Evolutionary conservation across 2,329 filamentous ascomycete genomes (phyloP), one percentile per base, ranked within the genome.

Genomic region (Talaromyces sp.): DNA sequence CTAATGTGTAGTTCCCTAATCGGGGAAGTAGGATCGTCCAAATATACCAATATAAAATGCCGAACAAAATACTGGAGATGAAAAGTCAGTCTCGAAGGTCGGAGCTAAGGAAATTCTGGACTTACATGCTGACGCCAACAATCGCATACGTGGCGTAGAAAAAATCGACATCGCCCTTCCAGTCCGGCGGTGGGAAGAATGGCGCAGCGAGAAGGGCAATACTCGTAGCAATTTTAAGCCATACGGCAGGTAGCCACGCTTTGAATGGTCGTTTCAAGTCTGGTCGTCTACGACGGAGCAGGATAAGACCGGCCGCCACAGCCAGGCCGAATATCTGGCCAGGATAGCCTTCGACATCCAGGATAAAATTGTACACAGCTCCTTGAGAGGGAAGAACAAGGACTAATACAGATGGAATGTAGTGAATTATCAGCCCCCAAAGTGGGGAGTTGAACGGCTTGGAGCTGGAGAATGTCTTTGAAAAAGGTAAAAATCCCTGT

Each of bases 281-380:
- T 1, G 88, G 87, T 11, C 86, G 80, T 67, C 82, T 84, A 63
- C 79, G 81, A 0, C 90, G 84, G 6, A 92, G 78, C 75, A 86
- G 83, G 0, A 91, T 69, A 0, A 91, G 77, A 0, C 89, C 89
- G 8, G 82, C 68, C 0, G 84, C 84, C 0, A 86, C 78, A 0
- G 86, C 85, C 1, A 90, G 73, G 0, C 82, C 82, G 63, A 88
- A 83, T 15, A 91, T 79, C 65, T 90, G 86, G 0, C 81, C 86
- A 0, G 88, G 85, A 68, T 91, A 91, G 0, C 86, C 88, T 70
- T 91, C 89, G 0, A 91, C 86, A 56, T 92, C 88, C 0, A 91
- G 78, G 33, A 92, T 91, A 70, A 92, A 90, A 10, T 86, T 88
- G 75, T 91, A 92, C 0, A 89, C 86, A 56, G 89, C 85, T 3